Evolutionary conservation across 352 stramenopile genomes (phyloP).

Genomic region (Phytophthora podocarpi): DNA sequence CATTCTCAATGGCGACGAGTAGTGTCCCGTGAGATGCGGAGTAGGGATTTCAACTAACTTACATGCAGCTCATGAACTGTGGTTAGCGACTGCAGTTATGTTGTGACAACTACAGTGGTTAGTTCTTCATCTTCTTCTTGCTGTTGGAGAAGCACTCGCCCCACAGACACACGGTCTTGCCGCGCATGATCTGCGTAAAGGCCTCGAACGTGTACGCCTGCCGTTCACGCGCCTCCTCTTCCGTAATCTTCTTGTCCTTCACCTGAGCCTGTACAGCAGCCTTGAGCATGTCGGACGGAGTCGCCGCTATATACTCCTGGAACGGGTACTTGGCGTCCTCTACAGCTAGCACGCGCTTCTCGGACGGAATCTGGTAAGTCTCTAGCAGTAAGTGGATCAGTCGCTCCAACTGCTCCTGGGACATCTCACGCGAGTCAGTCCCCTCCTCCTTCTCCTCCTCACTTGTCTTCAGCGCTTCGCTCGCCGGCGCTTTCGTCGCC

Average conservation of each 20-base stretch:
- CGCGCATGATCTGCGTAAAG: constrained; percentile 78
- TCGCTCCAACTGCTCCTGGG: constrained; percentile 61
- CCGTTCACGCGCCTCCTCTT: constrained; percentile 55
- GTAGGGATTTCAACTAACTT: too few relatives aligned
- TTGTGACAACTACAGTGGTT: constrained; percentile 13
- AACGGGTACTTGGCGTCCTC: constrained; percentile 77
- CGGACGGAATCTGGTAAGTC: constrained; percentile 85
- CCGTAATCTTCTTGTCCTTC: constrained; percentile 56
- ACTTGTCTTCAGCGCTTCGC: constrained; percentile 20
- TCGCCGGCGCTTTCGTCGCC: constrained; percentile 44
- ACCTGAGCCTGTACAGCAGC: constrained; percentile 43
- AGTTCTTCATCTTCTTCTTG: constrained; percentile 89
- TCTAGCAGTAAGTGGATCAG: constrained; percentile 67
- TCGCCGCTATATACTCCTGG: constrained; percentile 70
- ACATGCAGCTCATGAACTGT: too few relatives aligned
- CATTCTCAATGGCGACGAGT: neutral
- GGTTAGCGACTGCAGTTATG: neutral
- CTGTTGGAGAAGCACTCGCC: constrained; percentile 84
- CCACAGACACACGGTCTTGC: constrained; percentile 84
- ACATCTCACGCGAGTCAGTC: constrained; percentile 53
- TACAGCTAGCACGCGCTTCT: constrained; percentile 79
- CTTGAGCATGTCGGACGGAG: constrained; percentile 45
- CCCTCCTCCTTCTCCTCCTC: constrained; percentile 32
- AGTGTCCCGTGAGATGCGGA: constrained; percentile 16
- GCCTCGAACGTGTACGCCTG: constrained; percentile 74